Evolutionary conservation across 169 alveolate species (phyloP).

Genomic region (Plasmodium relictum): DNA sequence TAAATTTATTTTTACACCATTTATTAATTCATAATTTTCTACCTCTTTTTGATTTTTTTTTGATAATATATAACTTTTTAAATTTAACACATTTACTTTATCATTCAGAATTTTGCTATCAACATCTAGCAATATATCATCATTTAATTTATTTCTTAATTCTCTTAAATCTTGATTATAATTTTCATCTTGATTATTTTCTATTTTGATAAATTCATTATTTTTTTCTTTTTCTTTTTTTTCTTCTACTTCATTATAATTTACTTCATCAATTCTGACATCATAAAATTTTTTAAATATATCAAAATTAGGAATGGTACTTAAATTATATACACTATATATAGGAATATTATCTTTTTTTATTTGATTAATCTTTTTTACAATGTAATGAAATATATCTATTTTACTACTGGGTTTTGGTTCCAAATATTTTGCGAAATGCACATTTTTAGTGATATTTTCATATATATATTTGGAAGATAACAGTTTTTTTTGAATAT

Average conservation of each 20-base stretch:
- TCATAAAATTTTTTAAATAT: neutral
- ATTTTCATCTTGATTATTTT: neutral
- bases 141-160: neutral
- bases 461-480: constrained; percentile 45
- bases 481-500: constrained; percentile 35
- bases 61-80: constrained; percentile 23
- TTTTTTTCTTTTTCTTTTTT: neutral
- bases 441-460: constrained; percentile 30
- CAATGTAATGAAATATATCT: constrained; percentile 21
- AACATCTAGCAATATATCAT: too few species aligned
- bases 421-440: constrained; percentile 22
- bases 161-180: neutral
- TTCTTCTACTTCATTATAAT: neutral
- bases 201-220: neutral
- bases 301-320: neutral
- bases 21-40: constrained; percentile 51
- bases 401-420: neutral
- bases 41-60: constrained; percentile 24
- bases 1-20: constrained; percentile 55
- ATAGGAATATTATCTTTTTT: constrained; percentile 6
- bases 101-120: neutral
- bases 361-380: constrained; percentile 12
- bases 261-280: neutral
- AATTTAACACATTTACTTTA: neutral
- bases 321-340: neutral